Evolutionary conservation across 2,329 filamentous ascomycete species (phyloP).

Genomic region (Monilinia fructigena): DNA sequence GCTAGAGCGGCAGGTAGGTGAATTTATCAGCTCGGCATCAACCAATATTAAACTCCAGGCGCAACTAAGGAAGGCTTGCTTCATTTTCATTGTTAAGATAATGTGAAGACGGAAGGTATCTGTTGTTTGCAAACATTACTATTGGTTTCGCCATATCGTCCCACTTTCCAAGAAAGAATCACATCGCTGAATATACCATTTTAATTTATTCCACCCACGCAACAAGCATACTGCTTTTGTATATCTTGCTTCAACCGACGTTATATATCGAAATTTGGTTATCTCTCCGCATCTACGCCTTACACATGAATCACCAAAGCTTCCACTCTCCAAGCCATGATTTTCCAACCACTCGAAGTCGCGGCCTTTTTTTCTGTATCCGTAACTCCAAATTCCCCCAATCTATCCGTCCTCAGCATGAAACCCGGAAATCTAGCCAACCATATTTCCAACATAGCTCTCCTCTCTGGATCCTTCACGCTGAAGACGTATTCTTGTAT

Average conservation of each 20-base stretch:
- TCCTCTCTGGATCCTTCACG: slow-evolving; percentile 1
- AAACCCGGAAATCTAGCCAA: slow-evolving; percentile 17
- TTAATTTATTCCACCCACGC: background rate
- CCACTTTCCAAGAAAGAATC: background rate
- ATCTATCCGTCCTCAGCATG: slow-evolving; percentile 12
- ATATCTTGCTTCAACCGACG: background rate
- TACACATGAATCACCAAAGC: background rate
- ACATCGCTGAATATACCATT: background rate
- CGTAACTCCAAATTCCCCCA: background rate
- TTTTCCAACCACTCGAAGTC: background rate
- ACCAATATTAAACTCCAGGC: background rate
- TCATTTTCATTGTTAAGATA: background rate
- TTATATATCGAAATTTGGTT: background rate
- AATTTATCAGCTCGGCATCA: background rate
- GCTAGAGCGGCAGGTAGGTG: background rate
- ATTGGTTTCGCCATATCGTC: background rate
- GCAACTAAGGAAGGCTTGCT: background rate
- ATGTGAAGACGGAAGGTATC: background rate
- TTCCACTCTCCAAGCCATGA: slow-evolving; percentile 14
- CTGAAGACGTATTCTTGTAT: slow-evolving; percentile 2
- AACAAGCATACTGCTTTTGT: background rate
- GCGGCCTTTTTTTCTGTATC: background rate
- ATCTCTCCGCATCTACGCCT: background rate
- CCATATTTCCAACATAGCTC: slow-evolving; percentile 16
- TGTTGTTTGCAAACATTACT: background rate